Percentiles rank a stretch among this genome's conserved stretches.
Evolutionary conservation across 257 asterid species (phyloP).

Genomic region (Lycium ferocissimum): DNA sequence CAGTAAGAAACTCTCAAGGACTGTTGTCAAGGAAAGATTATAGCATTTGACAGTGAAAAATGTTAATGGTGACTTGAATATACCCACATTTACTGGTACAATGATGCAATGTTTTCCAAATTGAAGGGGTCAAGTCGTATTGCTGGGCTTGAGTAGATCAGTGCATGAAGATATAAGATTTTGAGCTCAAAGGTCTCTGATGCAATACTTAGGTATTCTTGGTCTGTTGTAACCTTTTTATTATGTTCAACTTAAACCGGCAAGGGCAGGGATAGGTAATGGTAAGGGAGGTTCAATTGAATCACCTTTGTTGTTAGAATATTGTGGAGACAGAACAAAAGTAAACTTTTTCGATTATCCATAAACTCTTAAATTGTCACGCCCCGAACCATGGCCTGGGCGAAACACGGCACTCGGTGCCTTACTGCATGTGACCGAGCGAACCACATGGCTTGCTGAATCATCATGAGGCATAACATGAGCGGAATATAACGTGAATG

Average conservation of each 20-base stretch:
- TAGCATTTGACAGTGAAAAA: slow-evolving; percentile 35
- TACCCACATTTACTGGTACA: background rate
- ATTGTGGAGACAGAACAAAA: background rate
- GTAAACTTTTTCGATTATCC: background rate
- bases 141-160: background rate
- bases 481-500: too few species aligned
- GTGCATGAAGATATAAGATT: background rate
- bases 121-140: background rate
- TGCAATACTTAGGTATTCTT: background rate
- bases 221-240: background rate
- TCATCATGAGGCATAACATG: too few species aligned
- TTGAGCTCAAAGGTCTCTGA: background rate
- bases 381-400: too few species aligned
- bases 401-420: too few species aligned
- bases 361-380: too few species aligned
- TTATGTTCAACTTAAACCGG: background rate
- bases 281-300: background rate
- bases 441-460: too few species aligned
- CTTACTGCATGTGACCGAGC: too few species aligned
- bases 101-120: background rate
- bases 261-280: background rate
- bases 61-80: background rate
- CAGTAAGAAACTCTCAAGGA: slow-evolving; percentile 55
- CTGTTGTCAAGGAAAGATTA: slow-evolving; percentile 80
- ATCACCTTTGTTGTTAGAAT: background rate